phyloP scores from a whole-genome alignment of 23 red algal species.

The Agarophyton chilense region DNA sequence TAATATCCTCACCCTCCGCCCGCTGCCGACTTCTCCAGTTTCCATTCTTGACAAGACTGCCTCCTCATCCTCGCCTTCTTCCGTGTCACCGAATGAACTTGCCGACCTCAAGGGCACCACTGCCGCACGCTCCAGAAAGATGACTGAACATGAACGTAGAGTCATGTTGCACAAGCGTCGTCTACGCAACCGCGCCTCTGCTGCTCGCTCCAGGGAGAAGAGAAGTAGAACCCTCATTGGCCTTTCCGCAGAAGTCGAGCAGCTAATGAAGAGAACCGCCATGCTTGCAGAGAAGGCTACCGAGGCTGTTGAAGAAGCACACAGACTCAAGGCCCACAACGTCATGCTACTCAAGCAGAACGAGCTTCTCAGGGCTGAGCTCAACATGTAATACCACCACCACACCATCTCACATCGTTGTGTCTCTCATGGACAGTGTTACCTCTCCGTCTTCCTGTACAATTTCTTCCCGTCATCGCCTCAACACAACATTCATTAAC shows the following conservation, averaged over 20 bases:
- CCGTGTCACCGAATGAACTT: neutral
- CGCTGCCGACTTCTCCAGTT: neutral
- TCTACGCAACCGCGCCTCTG: constrained; percentile 75
- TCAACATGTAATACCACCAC: constrained; percentile 36
- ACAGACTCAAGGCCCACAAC: constrained; percentile 36
- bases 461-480: neutral
- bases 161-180: constrained; percentile 77
- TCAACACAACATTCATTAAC: constrained; percentile 17
- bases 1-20: neutral
- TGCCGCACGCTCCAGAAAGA: constrained; percentile 70
- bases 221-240: constrained; percentile 49
- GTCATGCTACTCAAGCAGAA: constrained; percentile 57
- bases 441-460: neutral
- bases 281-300: constrained; percentile 30
- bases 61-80: neutral
- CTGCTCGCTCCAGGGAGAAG: constrained; percentile 69
- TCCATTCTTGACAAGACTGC: neutral
- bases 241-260: constrained; percentile 46
- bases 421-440: neutral
- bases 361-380: constrained; percentile 56
- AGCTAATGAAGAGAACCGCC: constrained; percentile 44
- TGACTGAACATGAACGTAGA: constrained; percentile 76
- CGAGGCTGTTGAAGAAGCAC: constrained; percentile 40
- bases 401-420: neutral
- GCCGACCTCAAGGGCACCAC: constrained; percentile 81